Base-by-base conservation (phyloP, 2,329 filamentous ascomycete genomes). In the Samsoniella hepiali region DNA sequence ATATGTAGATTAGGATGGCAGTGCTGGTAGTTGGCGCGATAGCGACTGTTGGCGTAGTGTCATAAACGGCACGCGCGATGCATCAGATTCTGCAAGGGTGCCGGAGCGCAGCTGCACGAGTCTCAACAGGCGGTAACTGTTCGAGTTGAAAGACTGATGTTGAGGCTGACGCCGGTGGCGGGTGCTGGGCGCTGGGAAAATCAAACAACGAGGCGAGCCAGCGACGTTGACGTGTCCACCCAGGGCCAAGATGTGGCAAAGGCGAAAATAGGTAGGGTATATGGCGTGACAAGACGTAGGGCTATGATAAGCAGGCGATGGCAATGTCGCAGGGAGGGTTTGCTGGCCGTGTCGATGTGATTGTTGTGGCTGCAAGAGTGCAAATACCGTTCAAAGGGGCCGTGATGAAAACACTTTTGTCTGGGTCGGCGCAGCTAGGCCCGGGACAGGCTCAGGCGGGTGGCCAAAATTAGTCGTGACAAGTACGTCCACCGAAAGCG, bases 401-500 rank as follows among this genome's bases (percentile, higher is more conserved):
- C 55, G 45, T 31, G 45, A 40, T 44, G 47, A 63, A 63, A 51
- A 58, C 47, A 55, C 42, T 49, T 62, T 47, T 32, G 29, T 22
- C n/a, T 62, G 50, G 58, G 50, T 38, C 47, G 50, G 50, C 34
- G 11, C 40, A 29, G 59, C 51, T 56, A 62, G 59, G 49, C 31
- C 29, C 32, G 22, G 42, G 42, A 44, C 11, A n/a, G 55, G 55
- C 31, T 32, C 38, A 54, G 60, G 27, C 60, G 60, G 44, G 62
- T 63, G 62, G 49, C 62, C 62, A 59, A 54, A 49, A 38, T 32
- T 59, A 40, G 62, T 53, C 54, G 32, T 47, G 55, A 59, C 62
- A 17, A 62, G 27, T 44, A 59, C 34, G 34, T 34, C 59, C 42
- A 32, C 40, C 34, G 29, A 15, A 56, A 62, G 51, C 47, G 50